Conservation (phyloP, 169 alveolate genomes). For the Eimeria necatrix region DNA sequence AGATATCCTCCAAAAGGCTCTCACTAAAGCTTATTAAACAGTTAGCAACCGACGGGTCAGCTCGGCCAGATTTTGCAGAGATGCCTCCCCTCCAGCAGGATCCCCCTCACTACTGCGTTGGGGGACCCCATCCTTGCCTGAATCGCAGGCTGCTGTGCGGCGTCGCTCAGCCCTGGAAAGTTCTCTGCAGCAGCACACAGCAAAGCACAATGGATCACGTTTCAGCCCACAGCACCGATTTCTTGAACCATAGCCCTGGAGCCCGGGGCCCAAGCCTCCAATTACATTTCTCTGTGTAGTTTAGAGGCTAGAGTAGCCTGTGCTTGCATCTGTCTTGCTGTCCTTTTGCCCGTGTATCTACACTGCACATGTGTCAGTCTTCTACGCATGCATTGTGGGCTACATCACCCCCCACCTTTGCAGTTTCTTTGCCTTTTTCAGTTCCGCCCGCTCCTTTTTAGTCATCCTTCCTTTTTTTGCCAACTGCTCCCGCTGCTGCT, state of each 20-base stretch:
- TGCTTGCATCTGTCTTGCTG: neutral
- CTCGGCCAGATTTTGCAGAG: neutral
- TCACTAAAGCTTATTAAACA: neutral
- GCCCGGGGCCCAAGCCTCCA: neutral
- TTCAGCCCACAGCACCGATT: neutral
- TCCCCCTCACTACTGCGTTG: conserved; percentile 4
- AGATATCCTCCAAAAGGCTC: too few species aligned
- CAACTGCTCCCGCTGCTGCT: conserved; percentile 16
- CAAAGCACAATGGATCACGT: neutral
- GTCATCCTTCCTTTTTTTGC: neutral
- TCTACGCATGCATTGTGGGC: neutral
- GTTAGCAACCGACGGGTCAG: neutral
- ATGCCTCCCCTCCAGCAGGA: neutral
- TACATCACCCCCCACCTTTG: neutral
- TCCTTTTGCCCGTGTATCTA: neutral
- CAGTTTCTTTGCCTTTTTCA: neutral
- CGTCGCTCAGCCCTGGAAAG: neutral
- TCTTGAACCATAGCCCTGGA: neutral
- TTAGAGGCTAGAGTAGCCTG: neutral
- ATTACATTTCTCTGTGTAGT: neutral
- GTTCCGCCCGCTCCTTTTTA: conserved; percentile 3
- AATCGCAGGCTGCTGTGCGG: neutral
- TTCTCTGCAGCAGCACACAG: neutral
- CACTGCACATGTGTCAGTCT: neutral
- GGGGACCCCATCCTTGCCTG: neutral